Base-by-base conservation (phyloP, 768 basidiomycete species). In the Phylloporus rhodoxanthus region DNA sequence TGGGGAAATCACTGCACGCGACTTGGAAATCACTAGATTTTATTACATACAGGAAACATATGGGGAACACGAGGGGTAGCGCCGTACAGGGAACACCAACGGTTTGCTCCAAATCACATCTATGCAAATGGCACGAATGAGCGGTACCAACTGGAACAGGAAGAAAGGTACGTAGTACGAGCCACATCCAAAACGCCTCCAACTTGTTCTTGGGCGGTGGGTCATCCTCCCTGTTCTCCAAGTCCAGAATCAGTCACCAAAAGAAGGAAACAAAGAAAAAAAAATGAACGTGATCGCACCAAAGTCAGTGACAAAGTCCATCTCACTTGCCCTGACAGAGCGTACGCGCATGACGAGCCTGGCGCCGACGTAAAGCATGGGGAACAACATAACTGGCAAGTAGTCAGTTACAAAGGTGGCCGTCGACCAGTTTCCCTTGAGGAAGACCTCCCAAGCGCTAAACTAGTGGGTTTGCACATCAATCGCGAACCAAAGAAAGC, bases 381-480 rank as follows among this genome's bases (percentile, higher is more conserved):
- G 77, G 70, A 80, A 77, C 43, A 75, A 55, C 32, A 59, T 56
- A 50, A 75, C 52, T 8, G 74, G 70, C 26, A 73, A 36, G 49
- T 76, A 75, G 58, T 70, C 64, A 5, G 74, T 76, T n/a, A 75
- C 64, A 51, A 75, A 75, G 0, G 64, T 67, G 30, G 62, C 67
- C 4, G 65, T 56, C 40, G 56, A 58, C 75, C 74, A 75, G 44
- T 62, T 56, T 4, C 61, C 68, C 15, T 54, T 59, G 19, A 75
- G 56, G 58, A 75, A 75, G 19, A 74, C 73, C 19, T 56, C 48
- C 67, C 68, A 75, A 0, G 66, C 72, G 50, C 68, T 69, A 48
- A 75, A 70, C 69, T 72, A 44, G 59, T 14, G 11, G 14, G 14
- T 15, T 3, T 7, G 19, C 20, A 15, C 3, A 36, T 51, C 47